Evolutionary conservation across 2,329 filamentous ascomycete species (phyloP), one percentile per base, ranked within the genome.

Genomic region (Paracorniculantispora psalliotae): DNA sequence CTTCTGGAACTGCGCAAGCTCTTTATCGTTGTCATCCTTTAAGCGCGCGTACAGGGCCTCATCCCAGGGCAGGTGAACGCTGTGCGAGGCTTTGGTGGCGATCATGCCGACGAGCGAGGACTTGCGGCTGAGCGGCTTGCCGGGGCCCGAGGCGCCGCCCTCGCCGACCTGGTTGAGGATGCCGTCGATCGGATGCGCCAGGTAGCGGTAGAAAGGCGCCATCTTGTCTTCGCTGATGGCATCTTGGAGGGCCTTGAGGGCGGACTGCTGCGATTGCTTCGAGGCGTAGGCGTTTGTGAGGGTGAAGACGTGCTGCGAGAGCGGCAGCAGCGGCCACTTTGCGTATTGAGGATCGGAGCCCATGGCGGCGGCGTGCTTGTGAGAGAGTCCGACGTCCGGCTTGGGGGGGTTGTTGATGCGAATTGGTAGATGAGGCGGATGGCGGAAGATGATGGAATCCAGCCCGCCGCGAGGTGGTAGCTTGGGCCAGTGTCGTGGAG

Each of bases 251-350:
- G 81, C 80, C 76, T 90, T 89, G 65, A 87, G 81, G 41, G 90
- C 85, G 59, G 82, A 75, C 75, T 92, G 85, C 75, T 92, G 90
- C 61, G 81, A 75, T 60, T 77, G 65, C 71, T 82, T 81, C 61
- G 86, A 77, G 67, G 90, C 85, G 66, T 89, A 88, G 66, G 89
- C 85, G 75, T 92, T 92, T 71, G 89, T 91, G 77, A 94, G 83
- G 71, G 88, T 88, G 79, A 94, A 94, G 76, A 94, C 90, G 72
- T 92, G 86, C 79, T 94, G 90, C 63, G 89, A 84, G 69, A 96
- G 83, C 67, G 89, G 84, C 72, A 94, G 85, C 75, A 91, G 81
- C 62, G 91, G 90, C 79, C 89, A 93, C 76, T 91, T 90, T 68
- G 89, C 87, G 77, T 92, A 92, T 75, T 92, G 90, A 66, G 89